Percentiles rank a stretch among this genome's conserved stretches.
phyloP scores from a whole-genome alignment of 441 rosid species.

The Viola pubescens region DNA sequence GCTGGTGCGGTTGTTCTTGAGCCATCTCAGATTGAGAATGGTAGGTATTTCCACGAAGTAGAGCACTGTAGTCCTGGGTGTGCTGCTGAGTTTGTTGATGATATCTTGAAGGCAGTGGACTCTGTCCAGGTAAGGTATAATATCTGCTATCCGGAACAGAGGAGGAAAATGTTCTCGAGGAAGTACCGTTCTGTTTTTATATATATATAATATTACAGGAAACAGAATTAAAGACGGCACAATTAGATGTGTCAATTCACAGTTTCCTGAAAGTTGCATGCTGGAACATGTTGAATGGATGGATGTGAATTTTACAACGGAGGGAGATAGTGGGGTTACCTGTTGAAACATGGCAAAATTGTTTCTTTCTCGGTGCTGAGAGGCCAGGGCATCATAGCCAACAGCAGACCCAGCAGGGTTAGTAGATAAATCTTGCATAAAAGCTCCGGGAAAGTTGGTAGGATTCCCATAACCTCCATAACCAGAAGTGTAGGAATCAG shows the following conservation, averaged over 20 bases:
- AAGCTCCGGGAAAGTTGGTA: slow-evolving; percentile 17
- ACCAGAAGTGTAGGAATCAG: slow-evolving; percentile 16
- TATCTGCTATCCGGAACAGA: slow-evolving; percentile 15
- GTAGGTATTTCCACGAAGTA: slow-evolving; percentile 9
- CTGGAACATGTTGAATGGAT: background rate
- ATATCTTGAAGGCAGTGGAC: slow-evolving; percentile 23
- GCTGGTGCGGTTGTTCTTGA: slow-evolving; percentile 20
- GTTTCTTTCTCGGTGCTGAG: slow-evolving; percentile 21
- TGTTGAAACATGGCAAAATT: slow-evolving; percentile 19
- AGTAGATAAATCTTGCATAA: slow-evolving; percentile 19
- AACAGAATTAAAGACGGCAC: background rate
- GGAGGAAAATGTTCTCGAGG: slow-evolving; percentile 19
- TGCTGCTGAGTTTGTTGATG: slow-evolving; percentile 26
- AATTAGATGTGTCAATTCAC: too few relatives aligned
- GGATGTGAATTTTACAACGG: background rate
- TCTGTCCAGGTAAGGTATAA: slow-evolving; percentile 18
- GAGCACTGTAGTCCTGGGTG: slow-evolving; percentile 22
- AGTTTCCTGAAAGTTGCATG: background rate
- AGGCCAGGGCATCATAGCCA: slow-evolving; percentile 21
- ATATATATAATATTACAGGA: background rate
- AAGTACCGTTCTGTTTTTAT: slow-evolving; percentile 21
- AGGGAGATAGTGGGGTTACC: slow-evolving; percentile 20
- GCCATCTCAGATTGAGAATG: slow-evolving; percentile 19
- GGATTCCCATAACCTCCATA: slow-evolving; percentile 24
- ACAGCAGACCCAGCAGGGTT: slow-evolving; percentile 14